phyloP scores from a whole-genome alignment of 345 rosid species.

The Syzygium oleosum region DNA sequence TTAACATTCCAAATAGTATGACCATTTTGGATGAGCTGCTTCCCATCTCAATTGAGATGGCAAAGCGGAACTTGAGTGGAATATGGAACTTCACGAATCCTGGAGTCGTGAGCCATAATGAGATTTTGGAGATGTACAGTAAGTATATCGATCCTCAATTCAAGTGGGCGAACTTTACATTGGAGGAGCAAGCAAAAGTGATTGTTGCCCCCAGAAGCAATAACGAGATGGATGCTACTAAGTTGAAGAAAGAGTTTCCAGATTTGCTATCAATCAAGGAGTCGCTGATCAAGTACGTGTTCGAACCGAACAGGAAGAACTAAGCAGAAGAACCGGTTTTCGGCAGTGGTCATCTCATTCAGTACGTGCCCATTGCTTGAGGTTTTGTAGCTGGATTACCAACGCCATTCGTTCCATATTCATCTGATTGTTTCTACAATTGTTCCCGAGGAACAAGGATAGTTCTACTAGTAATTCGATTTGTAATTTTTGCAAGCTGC shows the following conservation, averaged over 20 bases:
- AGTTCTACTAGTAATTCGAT: neutral
- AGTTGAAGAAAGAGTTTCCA: constrained; percentile 37
- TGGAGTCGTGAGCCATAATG: constrained; percentile 43
- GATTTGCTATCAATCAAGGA: constrained; percentile 39
- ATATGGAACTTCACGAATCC: constrained; percentile 55
- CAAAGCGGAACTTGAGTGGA: constrained; percentile 37
- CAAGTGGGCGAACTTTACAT: constrained; percentile 29
- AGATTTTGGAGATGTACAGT: constrained; percentile 46
- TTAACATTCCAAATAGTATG: constrained; percentile 45
- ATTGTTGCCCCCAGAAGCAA: constrained; percentile 46
- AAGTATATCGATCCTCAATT: constrained; percentile 28
- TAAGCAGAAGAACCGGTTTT: neutral
- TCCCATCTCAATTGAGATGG: constrained; percentile 45
- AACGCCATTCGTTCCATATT: neutral
- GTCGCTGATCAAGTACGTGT: constrained; percentile 31
- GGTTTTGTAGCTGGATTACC: neutral
- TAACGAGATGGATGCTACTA: constrained; percentile 43
- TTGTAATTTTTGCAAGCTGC: neutral
- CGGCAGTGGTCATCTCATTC: neutral
- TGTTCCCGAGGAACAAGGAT: neutral
- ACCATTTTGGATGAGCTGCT: constrained; percentile 40
- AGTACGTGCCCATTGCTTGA: neutral
- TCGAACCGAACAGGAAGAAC: constrained; percentile 32
- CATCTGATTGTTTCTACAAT: neutral
- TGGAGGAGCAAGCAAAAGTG: constrained; percentile 47